These are phyloP conservation scores for Gracilaria gracilis DNA, from an alignment of 23 red algal genomes.

Conservation along the genomic window DNA sequence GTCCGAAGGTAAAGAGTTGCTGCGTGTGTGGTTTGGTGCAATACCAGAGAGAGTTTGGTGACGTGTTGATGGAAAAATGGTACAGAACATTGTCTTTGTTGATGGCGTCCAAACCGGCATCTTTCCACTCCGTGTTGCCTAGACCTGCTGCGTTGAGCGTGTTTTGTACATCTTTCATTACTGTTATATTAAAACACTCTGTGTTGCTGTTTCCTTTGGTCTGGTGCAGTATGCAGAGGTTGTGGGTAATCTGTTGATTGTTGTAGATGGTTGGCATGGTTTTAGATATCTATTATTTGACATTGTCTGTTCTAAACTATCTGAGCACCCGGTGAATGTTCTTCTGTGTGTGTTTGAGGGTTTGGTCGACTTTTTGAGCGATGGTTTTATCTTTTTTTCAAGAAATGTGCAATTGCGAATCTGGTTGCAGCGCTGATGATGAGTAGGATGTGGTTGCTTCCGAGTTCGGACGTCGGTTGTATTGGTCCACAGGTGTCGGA, in stretches of 20 bases:
- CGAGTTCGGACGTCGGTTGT: background rate
- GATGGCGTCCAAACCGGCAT: background rate
- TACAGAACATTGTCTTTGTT: slow-evolving; percentile 29
- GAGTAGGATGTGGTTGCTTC: slow-evolving; percentile 15
- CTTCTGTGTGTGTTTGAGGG: background rate
- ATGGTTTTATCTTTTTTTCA: background rate
- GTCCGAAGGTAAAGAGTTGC: slow-evolving; percentile 6
- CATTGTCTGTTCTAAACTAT: background rate
- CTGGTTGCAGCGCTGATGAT: background rate
- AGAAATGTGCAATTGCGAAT: background rate
- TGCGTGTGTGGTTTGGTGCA: background rate
- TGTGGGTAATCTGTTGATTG: background rate
- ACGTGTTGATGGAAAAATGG: background rate
- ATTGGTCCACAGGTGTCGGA: slow-evolving; percentile 10
- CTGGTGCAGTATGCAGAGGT: background rate
- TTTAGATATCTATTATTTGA: slow-evolving; percentile 23
- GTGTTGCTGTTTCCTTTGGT: slow-evolving; percentile 14
- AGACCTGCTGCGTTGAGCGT: slow-evolving; percentile 1
- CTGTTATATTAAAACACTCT: slow-evolving; percentile 9
- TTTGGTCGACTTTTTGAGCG: background rate
- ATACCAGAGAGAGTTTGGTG: slow-evolving; percentile 1
- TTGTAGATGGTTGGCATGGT: background rate
- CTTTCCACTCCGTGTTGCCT: background rate
- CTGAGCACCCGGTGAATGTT: background rate
- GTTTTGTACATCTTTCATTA: background rate